Evolutionary conservation across 2,329 filamentous ascomycete species (phyloP), one percentile per base, ranked within the genome.

Genomic region (Ophiostoma perfectum): DNA sequence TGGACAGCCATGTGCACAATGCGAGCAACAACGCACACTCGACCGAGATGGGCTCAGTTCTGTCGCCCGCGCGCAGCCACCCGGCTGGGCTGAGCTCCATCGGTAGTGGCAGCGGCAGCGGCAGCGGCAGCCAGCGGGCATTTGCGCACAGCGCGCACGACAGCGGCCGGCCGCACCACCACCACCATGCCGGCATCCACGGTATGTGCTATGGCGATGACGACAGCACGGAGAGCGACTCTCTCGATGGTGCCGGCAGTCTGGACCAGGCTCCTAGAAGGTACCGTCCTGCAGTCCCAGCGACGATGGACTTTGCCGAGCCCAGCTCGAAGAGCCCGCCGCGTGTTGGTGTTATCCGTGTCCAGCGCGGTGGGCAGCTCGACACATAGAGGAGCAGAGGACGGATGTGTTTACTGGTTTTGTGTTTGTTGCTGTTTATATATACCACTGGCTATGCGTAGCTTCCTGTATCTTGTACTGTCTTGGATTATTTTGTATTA

Each of bases 311-410:
- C 41, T 47, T 42, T 16, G 45, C 5, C 8, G 66, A 68, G 0
- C 18, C 63, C 7, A 55, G 45, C 45, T 14, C 68, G 4, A 65
- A 65, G 1, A 58, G 42, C n/a, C 42, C 68, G 41, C 63, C 70
- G 27, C 55, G 62, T 16, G 7, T 68, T 5, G 68, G 68, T 5
- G 71, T 67, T 4, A 45, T 73, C 55, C 68, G 72, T 16, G 70
- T 73, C 7, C 72, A 72, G 55, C 70, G 69, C 27, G 72, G 72
- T 6, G 69, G 72, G 0, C 49, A 72, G 47, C 52, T 72, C 27
- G 72, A 73, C 39, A 52, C 49, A 2, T 67, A 12, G 27, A 5
- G 27, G 4, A 27, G 12, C 14, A 7, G 14, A 42, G 16, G 60
- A 27, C 27, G n/a, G 18, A 27, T 12, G 18, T 5, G 4, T 14